These are phyloP conservation scores for Colletotrichum horii DNA, from an alignment of 2,329 filamentous ascomycete species.

Conservation along the genomic window DNA sequence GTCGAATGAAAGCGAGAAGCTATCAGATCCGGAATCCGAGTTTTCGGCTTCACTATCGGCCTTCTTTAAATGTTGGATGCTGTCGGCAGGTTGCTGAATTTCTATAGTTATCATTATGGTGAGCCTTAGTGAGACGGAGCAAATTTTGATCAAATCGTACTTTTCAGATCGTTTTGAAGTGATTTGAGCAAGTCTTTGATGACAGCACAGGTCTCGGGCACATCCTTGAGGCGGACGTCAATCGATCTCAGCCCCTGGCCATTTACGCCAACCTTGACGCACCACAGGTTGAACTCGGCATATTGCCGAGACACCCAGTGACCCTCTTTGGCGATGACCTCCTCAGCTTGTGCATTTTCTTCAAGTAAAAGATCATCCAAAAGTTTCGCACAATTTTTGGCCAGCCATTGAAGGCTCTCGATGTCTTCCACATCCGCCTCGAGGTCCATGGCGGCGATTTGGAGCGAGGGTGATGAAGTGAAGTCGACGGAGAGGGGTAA, in stretches of 20 bases:
- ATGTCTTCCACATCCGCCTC: neutral
- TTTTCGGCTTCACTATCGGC: fast-evolving
- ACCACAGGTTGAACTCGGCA: neutral
- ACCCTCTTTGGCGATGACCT: fast-evolving
- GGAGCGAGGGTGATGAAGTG: fast-evolving
- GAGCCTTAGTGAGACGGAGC: neutral
- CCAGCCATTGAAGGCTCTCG: neutral
- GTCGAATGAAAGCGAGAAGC: neutral
- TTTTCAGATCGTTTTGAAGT: neutral
- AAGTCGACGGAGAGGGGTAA: neutral
- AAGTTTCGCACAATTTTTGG: fast-evolving
- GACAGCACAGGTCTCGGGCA: neutral
- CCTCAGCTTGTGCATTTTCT: neutral
- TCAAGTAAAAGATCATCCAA: neutral
- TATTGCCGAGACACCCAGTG: neutral
- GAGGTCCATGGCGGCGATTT: neutral
- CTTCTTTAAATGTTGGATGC: neutral
- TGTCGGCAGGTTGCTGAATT: neutral
- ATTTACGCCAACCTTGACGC: neutral
- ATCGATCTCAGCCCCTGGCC: neutral
- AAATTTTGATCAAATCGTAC: neutral
- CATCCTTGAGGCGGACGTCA: neutral
- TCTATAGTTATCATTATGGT: neutral
- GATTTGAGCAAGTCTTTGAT: neutral
- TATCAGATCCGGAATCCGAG: neutral